Percentiles rank a stretch among this genome's conserved stretches.
Evolutionary conservation across 2,329 filamentous ascomycete species (phyloP).

Genomic region (Penicillium sp.): DNA sequence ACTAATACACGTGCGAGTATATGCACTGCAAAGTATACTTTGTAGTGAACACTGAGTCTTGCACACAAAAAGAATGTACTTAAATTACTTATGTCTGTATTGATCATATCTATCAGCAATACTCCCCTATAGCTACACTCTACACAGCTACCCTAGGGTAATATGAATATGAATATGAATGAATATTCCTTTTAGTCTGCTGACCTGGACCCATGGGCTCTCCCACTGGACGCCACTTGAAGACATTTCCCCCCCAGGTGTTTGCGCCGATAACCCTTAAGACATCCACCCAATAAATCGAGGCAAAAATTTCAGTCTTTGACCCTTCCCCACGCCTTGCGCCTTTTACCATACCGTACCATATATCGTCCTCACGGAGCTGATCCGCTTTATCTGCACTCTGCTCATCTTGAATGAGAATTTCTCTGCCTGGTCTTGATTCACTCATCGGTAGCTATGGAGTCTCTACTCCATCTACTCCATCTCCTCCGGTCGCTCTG

Average conservation of each 20-base stretch:
- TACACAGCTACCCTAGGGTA: no score
- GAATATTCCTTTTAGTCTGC: no score
- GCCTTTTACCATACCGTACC: background rate
- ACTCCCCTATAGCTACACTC: no score
- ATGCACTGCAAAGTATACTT: no score
- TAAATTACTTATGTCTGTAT: no score
- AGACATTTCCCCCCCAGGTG: slow-evolving; percentile 20
- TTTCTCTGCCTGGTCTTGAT: background rate
- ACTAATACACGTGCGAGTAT: background rate
- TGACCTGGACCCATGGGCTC: background rate
- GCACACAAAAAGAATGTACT: background rate
- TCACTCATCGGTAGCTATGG: background rate
- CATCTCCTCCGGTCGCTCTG: background rate
- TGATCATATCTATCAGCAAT: background rate
- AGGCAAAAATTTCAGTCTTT: slow-evolving; percentile 1
- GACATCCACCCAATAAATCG: background rate
- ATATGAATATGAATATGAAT: no score
- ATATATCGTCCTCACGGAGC: background rate
- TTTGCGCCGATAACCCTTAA: slow-evolving; percentile 10
- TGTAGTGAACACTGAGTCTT: no score
- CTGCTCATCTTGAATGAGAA: background rate
- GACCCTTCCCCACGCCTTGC: background rate
- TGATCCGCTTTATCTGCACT: background rate
- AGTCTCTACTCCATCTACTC: no score
- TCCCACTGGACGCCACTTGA: slow-evolving; percentile 6